Percentiles rank a stretch among this genome's conserved stretches.
Evolutionary conservation across 768 basidiomycete species (phyloP).

Genomic region (Lyophyllum atratum): DNA sequence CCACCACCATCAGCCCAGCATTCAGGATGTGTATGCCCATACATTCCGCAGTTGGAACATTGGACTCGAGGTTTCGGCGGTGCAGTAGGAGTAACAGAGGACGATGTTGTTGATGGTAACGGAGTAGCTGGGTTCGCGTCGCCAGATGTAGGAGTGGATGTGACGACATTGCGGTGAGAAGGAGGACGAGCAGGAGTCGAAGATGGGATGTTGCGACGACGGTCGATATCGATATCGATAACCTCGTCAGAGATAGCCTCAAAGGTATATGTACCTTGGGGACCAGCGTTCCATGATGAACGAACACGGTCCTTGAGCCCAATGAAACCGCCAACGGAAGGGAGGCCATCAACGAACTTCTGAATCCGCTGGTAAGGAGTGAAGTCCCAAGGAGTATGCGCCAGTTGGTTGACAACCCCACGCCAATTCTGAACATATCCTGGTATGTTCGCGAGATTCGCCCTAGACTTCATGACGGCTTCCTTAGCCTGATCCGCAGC

Average conservation of each 20-base stretch:
- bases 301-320: background rate
- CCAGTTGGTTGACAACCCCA: background rate
- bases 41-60: background rate
- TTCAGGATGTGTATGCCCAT: background rate
- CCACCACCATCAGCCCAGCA: conserved; percentile 8
- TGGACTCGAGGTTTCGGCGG: background rate
- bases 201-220: background rate
- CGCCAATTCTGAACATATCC: background rate
- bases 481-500: background rate
- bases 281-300: background rate
- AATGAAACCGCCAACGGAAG: background rate
- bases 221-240: background rate
- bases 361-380: background rate
- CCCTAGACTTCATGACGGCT: background rate
- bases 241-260: background rate
- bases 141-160: background rate
- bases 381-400: background rate
- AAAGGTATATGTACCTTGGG: background rate
- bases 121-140: background rate
- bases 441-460: no score
- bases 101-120: background rate
- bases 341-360: conserved; percentile 2
- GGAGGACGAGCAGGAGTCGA: background rate
- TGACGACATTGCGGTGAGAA: background rate
- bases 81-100: background rate